Percentiles rank a stretch among this genome's conserved stretches.
Evolutionary conservation across 2,329 filamentous ascomycete genomes (phyloP).

Genomic region (Parascedosporium putredinis): DNA sequence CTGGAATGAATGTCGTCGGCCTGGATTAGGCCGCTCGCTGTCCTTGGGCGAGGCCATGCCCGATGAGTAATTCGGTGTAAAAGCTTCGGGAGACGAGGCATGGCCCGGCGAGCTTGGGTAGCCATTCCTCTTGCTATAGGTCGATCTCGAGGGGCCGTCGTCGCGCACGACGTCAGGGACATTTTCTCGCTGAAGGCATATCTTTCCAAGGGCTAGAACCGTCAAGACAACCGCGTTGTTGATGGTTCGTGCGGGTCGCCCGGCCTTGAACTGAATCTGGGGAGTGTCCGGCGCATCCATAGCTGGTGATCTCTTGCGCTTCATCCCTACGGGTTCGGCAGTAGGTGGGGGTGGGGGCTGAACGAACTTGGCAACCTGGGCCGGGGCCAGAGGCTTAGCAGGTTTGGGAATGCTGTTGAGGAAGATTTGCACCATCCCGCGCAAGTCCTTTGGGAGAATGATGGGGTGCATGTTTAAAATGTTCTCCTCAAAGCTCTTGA

Average conservation of each 20-base stretch:
- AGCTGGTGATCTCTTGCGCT: constrained; percentile 46
- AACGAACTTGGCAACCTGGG: constrained; percentile 5
- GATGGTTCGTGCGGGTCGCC: constrained; percentile 54
- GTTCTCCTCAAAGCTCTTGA: constrained; percentile 47
- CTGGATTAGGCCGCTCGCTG: constrained; percentile 31
- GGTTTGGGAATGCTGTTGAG: constrained; percentile 32
- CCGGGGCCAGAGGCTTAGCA: constrained; percentile 6
- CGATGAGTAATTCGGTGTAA: constrained; percentile 32
- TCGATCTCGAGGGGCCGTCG: not conserved
- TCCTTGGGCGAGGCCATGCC: constrained; percentile 43
- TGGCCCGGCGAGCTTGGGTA: constrained; percentile 13
- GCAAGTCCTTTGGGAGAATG: constrained; percentile 41
- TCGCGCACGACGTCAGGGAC: constrained; percentile 46
- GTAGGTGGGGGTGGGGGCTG: constrained; percentile 9
- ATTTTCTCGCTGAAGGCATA: constrained; percentile 49
- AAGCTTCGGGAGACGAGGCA: constrained; percentile 33
- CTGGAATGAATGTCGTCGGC: constrained; percentile 43
- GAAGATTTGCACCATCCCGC: constrained; percentile 42
- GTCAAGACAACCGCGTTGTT: constrained; percentile 73
- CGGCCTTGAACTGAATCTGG: constrained; percentile 24
- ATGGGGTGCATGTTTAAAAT: constrained; percentile 58
- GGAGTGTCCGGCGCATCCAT: constrained; percentile 23
- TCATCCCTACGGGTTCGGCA: constrained; percentile 25
- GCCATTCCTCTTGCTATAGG: constrained; percentile 27
- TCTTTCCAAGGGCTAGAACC: constrained; percentile 76